These are phyloP conservation scores for Suillus spraguei DNA, from an alignment of 768 basidiomycete genomes.

Conservation along the genomic window DNA sequence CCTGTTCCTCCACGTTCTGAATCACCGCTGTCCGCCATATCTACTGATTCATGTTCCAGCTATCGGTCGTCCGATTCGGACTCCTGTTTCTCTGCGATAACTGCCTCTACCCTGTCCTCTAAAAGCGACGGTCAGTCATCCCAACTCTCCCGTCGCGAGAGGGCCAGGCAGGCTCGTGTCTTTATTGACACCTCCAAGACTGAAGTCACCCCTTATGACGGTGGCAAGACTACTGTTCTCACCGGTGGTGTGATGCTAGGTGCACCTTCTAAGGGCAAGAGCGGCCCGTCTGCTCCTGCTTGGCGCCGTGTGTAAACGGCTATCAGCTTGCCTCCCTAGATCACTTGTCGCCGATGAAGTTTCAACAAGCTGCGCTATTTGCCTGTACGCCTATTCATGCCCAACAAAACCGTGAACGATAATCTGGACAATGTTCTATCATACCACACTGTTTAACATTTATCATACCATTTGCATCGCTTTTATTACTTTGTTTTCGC, in stretches of 20 bases:
- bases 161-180: conserved; percentile 67
- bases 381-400: conserved; percentile 25
- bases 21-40: conserved; percentile 61
- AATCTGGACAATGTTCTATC: conserved; percentile 31
- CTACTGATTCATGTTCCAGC: conserved; percentile 52
- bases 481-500: conserved; percentile 26
- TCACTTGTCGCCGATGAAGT: neutral
- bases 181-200: conserved; percentile 75
- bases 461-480: conserved; percentile 30
- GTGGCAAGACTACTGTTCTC: conserved; percentile 86
- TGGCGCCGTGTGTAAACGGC: conserved; percentile 59
- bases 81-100: conserved; percentile 67
- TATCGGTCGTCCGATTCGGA: conserved; percentile 72
- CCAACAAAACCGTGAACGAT: conserved; percentile 26
- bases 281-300: conserved; percentile 22
- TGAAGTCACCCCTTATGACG: conserved; percentile 84
- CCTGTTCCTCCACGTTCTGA: conserved; percentile 51
- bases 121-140: conserved; percentile 45
- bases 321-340: conserved; percentile 2
- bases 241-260: conserved; percentile 91
- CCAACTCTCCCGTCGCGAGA: conserved; percentile 69
- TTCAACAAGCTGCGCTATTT: conserved; percentile 16
- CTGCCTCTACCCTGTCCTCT: conserved; percentile 56
- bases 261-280: conserved; percentile 36
- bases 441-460: conserved; percentile 36